These are phyloP conservation scores for Euphrasia arctica DNA, from an alignment of 305 asterid genomes.

Conservation along the genomic window DNA sequence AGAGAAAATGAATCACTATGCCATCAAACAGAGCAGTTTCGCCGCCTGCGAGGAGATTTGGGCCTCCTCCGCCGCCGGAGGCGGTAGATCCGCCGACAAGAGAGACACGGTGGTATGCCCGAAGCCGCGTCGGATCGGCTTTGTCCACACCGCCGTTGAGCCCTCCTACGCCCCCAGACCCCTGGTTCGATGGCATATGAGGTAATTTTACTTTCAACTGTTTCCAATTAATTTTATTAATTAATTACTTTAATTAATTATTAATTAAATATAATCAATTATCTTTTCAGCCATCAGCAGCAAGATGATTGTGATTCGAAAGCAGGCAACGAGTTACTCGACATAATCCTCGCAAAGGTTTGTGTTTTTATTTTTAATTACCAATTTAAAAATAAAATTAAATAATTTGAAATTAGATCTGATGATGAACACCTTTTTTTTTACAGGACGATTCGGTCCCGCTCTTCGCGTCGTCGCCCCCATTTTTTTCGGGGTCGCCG, in stretches of 20 bases:
- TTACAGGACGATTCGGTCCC: conserved; percentile 55
- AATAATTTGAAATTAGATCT: not conserved
- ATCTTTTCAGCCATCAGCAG: conserved; percentile 61
- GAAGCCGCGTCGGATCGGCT: conserved; percentile 71
- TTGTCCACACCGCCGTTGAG: conserved; percentile 43
- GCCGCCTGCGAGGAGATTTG: conserved; percentile 60
- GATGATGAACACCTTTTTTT: not conserved
- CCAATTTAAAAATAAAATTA: not conserved
- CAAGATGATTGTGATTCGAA: conserved; percentile 72
- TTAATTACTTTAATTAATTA: not conserved
- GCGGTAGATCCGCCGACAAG: conserved; percentile 35
- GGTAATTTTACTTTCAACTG: conserved; percentile 37
- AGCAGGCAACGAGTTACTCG: conserved; percentile 89
- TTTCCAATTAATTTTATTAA: not conserved
- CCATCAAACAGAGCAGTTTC: conserved; percentile 49
- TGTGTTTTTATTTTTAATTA: conserved; percentile 6
- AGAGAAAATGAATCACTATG: conserved; percentile 58
- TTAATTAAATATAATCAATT: not conserved
- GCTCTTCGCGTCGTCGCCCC: conserved; percentile 91
- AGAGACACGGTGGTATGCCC: conserved; percentile 78
- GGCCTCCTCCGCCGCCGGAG: conserved; percentile 36
- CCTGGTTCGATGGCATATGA: conserved; percentile 56
- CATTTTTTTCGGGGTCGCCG: conserved; percentile 98
- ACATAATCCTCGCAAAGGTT: conserved; percentile 86
- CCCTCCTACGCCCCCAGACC: conserved; percentile 35